Evolutionary conservation across 2,329 filamentous ascomycete genomes (phyloP).

Genomic region (Diaporthe amygdali): DNA sequence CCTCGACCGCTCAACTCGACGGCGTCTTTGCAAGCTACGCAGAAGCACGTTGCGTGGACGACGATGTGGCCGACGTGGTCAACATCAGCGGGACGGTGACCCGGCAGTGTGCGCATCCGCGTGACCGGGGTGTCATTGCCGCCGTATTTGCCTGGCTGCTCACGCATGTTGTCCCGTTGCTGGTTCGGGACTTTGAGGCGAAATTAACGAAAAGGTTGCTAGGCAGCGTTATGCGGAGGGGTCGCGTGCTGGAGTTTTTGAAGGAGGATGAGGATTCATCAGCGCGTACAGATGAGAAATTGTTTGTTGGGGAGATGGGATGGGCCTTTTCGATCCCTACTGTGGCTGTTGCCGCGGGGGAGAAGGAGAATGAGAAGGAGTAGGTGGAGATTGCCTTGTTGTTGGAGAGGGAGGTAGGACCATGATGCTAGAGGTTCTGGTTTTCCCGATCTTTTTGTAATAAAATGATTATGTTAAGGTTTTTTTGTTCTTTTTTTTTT

Average conservation of each 20-base stretch:
- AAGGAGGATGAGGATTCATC: neutral
- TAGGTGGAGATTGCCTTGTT: neutral
- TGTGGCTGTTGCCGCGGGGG: neutral
- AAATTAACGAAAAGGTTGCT: neutral
- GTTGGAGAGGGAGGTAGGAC: neutral
- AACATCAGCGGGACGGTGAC: neutral
- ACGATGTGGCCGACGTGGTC: neutral
- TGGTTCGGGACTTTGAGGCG: neutral
- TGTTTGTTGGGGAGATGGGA: neutral
- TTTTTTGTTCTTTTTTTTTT: neutral
- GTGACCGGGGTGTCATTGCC: neutral
- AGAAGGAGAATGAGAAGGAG: neutral
- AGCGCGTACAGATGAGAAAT: neutral
- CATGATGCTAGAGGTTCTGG: neutral
- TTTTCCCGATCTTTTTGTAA: neutral
- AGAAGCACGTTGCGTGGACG: neutral
- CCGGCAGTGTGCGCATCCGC: neutral
- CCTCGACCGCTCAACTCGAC: neutral
- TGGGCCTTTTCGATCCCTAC: neutral
- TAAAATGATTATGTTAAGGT: neutral
- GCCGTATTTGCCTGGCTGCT: neutral
- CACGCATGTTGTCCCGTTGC: neutral
- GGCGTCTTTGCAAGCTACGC: neutral
- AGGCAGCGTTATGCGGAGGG: neutral
- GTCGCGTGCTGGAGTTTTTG: neutral